These are phyloP conservation scores for Haberlea rhodopensis DNA, from an alignment of 257 asterid species.

Conservation along the genomic window DNA sequence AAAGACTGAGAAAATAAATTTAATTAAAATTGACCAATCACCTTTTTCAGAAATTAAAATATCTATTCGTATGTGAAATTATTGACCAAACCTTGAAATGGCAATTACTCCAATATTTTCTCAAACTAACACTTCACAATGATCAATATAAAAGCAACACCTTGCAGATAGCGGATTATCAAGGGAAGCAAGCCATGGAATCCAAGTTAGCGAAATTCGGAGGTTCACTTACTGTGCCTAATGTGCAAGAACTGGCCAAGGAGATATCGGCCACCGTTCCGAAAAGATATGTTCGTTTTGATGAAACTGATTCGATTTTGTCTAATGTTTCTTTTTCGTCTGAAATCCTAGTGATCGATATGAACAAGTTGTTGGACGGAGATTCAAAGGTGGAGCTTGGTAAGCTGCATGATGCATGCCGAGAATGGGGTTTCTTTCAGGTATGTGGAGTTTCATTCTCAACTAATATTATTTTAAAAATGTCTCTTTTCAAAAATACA, in stretches of 20 bases:
- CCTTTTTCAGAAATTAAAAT: no score
- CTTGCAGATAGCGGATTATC: no score
- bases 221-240: slow-evolving; percentile 45
- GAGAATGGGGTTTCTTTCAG: slow-evolving; percentile 70
- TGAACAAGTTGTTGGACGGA: slow-evolving; percentile 28
- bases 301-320: slow-evolving; percentile 23
- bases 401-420: slow-evolving; percentile 52
- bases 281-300: slow-evolving; percentile 32
- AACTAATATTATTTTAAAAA: no score
- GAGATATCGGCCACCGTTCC: slow-evolving; percentile 32
- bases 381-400: slow-evolving; percentile 31
- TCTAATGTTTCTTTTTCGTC: background rate
- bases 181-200: background rate
- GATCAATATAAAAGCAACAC: no score
- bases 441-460: no score
- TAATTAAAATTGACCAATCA: no score
- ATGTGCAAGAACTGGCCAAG: slow-evolving; percentile 53
- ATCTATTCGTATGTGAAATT: no score
- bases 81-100: no score
- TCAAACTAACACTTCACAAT: no score
- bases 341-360: slow-evolving; percentile 37
- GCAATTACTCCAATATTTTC: no score
- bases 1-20: no score
- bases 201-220: slow-evolving; percentile 35
- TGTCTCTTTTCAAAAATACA: slow-evolving; percentile 14